Conservation (phyloP, 2,329 filamentous ascomycete species). For the Paraconiothyrium brasiliense region DNA sequence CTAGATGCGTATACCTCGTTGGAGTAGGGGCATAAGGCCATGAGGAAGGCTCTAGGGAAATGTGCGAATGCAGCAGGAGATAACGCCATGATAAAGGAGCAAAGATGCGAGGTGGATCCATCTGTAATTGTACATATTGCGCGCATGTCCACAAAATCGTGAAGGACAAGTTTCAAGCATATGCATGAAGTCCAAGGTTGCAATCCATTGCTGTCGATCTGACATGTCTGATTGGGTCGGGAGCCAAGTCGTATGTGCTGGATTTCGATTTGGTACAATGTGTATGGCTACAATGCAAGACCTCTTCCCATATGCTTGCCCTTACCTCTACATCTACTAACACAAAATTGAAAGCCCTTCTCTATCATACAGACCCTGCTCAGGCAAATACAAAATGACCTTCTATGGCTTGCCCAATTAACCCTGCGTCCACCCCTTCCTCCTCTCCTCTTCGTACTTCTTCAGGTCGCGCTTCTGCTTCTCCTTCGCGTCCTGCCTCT, state of each 20-base stretch:
- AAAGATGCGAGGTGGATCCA: background rate
- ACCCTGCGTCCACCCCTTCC: constrained; percentile 40
- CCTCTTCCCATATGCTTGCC: background rate
- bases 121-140: constrained; percentile 20
- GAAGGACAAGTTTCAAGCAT: background rate
- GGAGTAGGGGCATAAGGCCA: constrained; percentile 59
- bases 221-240: background rate
- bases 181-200: background rate
- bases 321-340: constrained; percentile 16
- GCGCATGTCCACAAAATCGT: background rate
- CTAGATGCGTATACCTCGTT: constrained; percentile 73
- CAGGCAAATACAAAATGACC: background rate
- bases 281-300: constrained; percentile 3
- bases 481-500: constrained; percentile 29
- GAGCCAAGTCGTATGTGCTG: background rate
- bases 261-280: constrained; percentile 11
- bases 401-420: constrained; percentile 14
- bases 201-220: background rate
- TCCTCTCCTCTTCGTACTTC: constrained; percentile 38
- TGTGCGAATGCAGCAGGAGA: too few relatives aligned
- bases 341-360: constrained; percentile 21
- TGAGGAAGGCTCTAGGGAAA: too few relatives aligned
- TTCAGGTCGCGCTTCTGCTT: constrained; percentile 41
- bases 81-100: background rate
- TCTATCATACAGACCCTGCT: constrained; percentile 35